Conservation (phyloP, 495 filamentous ascomycete genomes). For the Annulohypoxylon bovei region DNA sequence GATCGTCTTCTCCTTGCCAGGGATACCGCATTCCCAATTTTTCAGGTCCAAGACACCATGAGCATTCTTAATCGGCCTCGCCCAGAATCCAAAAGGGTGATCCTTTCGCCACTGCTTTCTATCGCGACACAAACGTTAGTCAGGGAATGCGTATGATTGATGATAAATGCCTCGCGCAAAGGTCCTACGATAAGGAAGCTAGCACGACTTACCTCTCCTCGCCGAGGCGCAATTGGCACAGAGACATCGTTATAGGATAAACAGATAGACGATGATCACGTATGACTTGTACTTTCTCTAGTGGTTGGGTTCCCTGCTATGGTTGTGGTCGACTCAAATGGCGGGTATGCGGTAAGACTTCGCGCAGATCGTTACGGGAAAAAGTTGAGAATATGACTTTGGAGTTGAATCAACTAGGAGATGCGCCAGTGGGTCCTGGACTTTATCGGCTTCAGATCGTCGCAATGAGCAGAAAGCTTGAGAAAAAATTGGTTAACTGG, state of each 20-base stretch:
- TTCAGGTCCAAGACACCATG: slow-evolving; percentile 90
- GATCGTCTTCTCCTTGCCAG: slow-evolving; percentile 92
- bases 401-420: slow-evolving; percentile 5
- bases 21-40: slow-evolving; percentile 95
- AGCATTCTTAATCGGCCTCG: slow-evolving; percentile 80
- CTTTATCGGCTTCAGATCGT: not conserved
- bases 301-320: not conserved
- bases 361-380: slow-evolving; percentile 7
- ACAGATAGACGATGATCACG: not conserved
- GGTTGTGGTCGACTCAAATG: not conserved
- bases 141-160: slow-evolving; percentile 6
- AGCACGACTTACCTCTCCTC: slow-evolving; percentile 79
- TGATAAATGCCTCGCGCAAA: not conserved
- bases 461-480: not conserved
- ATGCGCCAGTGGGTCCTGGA: not conserved
- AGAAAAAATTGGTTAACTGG: not conserved
- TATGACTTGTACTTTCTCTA: not conserved
- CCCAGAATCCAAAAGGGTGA: slow-evolving; percentile 97
- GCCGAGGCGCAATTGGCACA: slow-evolving; percentile 86
- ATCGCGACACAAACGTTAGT: slow-evolving; percentile 24
- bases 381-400: slow-evolving; percentile 3
- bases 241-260: slow-evolving; percentile 69
- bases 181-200: not conserved
- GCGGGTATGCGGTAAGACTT: not conserved
- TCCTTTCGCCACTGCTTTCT: slow-evolving; percentile 98